Percentiles rank a stretch among this genome's conserved stretches.
Evolutionary conservation across 768 basidiomycete species (phyloP).

Genomic region (Tulasnella sp.): DNA sequence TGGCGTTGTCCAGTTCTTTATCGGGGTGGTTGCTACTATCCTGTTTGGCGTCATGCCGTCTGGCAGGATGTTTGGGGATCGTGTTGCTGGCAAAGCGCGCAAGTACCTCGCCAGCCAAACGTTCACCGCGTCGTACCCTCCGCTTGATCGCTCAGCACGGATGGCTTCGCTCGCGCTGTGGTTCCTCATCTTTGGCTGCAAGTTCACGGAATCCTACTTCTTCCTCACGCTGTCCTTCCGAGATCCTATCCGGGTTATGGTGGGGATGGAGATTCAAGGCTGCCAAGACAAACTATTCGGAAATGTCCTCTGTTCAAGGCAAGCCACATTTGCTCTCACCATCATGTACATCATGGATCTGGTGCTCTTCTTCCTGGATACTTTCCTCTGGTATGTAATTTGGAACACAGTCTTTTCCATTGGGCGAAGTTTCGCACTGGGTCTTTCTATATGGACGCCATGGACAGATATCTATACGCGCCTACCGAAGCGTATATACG

Average conservation of each 20-base stretch:
- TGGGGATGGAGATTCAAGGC: slow-evolving; percentile 86
- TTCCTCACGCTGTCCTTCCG: slow-evolving; percentile 92
- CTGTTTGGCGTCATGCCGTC: slow-evolving; percentile 89
- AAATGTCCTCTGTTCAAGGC: slow-evolving; percentile 70
- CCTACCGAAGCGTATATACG: slow-evolving; percentile 91
- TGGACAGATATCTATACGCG: slow-evolving; percentile 97
- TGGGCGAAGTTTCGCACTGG: slow-evolving; percentile 74
- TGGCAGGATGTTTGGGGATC: slow-evolving; percentile 96
- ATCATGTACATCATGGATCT: slow-evolving; percentile 99
- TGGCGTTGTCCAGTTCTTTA: slow-evolving; percentile 92
- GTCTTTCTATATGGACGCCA: slow-evolving; percentile 96
- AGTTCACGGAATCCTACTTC: slow-evolving; percentile 95
- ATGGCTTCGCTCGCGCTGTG: slow-evolving; percentile 70
- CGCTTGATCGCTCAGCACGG: slow-evolving; percentile 50
- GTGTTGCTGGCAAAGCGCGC: slow-evolving; percentile 85
- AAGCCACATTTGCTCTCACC: slow-evolving; percentile 86
- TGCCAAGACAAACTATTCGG: slow-evolving; percentile 85
- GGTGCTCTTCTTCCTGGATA: slow-evolving; percentile 94
- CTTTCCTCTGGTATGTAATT: slow-evolving; percentile 99
- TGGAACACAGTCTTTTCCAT: slow-evolving; percentile 96
- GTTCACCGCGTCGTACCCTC: slow-evolving; percentile 91
- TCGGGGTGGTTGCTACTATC: slow-evolving; percentile 73
- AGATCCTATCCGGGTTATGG: slow-evolving; percentile 89
- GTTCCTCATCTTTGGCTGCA: slow-evolving; percentile 91
- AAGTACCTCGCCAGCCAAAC: slow-evolving; percentile 98